Conservation (phyloP, 1,284 basidiomycete genomes). For the Heterobasidion occidentale region DNA sequence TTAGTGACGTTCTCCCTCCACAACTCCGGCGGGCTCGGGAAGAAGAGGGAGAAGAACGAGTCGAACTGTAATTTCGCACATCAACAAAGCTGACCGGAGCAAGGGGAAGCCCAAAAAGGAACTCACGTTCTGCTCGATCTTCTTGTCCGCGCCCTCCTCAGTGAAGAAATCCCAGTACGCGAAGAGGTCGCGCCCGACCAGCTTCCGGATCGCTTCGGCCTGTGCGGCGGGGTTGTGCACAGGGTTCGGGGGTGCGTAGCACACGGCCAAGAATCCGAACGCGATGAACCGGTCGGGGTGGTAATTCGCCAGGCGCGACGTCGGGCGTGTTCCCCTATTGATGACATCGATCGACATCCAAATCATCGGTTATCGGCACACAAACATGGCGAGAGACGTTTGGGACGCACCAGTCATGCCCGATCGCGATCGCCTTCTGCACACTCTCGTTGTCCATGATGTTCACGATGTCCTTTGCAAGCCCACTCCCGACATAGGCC, state of each 20-base stretch:
- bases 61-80: slow-evolving; percentile 11
- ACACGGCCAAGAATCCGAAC: slow-evolving; percentile 32
- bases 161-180: slow-evolving; percentile 35
- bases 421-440: slow-evolving; percentile 30
- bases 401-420: slow-evolving; percentile 38
- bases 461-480: slow-evolving; percentile 37
- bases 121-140: slow-evolving; percentile 27
- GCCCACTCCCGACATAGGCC: slow-evolving; percentile 29
- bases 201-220: slow-evolving; percentile 15
- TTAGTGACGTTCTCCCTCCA: slow-evolving; percentile 25
- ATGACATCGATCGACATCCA: not conserved
- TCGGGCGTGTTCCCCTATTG: slow-evolving; percentile 30
- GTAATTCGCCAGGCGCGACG: slow-evolving; percentile 28
- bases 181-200: slow-evolving; percentile 22
- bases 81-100: not conserved
- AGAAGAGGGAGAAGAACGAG: slow-evolving; percentile 22
- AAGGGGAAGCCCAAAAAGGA: slow-evolving; percentile 7
- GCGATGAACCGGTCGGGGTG: slow-evolving; percentile 31
- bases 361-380: not conserved
- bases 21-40: slow-evolving; percentile 18
- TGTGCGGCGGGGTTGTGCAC: slow-evolving; percentile 18
- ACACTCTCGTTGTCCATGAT: slow-evolving; percentile 33
- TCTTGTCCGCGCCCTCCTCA: slow-evolving; percentile 18
- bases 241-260: slow-evolving; percentile 25
- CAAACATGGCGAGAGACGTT: not conserved